Percentiles rank a stretch among this genome's conserved stretches.
phyloP scores from a whole-genome alignment of 73 alveolate genomes.

The Effrenium voratum region DNA sequence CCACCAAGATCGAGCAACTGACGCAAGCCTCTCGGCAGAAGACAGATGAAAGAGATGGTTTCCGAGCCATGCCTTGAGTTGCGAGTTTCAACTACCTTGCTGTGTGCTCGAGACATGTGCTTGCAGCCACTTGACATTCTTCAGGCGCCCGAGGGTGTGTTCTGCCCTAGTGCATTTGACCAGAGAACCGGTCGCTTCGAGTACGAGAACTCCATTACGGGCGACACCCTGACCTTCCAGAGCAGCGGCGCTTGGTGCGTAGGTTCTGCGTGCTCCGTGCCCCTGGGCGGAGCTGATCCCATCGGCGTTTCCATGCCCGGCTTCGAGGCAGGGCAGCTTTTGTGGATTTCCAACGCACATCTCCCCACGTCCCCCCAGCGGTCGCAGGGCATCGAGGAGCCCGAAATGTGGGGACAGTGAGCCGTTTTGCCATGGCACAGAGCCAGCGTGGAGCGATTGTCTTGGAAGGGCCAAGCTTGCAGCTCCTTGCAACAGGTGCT shows the following conservation, averaged over 20 bases:
- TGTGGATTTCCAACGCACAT: too few species aligned
- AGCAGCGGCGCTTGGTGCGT: conserved; percentile 70
- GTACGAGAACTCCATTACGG: conserved; percentile 44
- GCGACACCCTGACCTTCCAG: conserved; percentile 70
- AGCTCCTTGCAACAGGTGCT: too few species aligned
- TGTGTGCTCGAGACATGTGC: too few species aligned
- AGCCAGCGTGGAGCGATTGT: too few species aligned
- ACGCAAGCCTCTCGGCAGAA: not conserved
- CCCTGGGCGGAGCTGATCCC: conserved; percentile 59
- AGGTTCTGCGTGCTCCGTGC: conserved; percentile 52
- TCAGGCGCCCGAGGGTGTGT: too few species aligned
- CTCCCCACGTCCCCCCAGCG: too few species aligned
- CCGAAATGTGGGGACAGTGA: too few species aligned
- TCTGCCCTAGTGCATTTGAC: not conserved
- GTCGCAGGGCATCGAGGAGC: too few species aligned
- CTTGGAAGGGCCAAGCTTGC: too few species aligned
- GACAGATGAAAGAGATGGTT: not conserved
- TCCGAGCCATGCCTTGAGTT: not conserved
- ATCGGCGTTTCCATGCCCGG: conserved; percentile 24
- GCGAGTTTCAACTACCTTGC: not conserved
- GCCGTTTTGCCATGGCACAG: too few species aligned
- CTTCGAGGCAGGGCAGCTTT: too few species aligned
- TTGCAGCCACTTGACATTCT: too few species aligned
- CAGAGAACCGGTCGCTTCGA: conserved; percentile 44
- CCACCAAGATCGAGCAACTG: conserved; percentile 51